A percentile compares a stretch with the other conserved stretches of the same genome.
Evolutionary conservation across 345 rosid species (phyloP).

Genomic region (Trapa bicornis): DNA sequence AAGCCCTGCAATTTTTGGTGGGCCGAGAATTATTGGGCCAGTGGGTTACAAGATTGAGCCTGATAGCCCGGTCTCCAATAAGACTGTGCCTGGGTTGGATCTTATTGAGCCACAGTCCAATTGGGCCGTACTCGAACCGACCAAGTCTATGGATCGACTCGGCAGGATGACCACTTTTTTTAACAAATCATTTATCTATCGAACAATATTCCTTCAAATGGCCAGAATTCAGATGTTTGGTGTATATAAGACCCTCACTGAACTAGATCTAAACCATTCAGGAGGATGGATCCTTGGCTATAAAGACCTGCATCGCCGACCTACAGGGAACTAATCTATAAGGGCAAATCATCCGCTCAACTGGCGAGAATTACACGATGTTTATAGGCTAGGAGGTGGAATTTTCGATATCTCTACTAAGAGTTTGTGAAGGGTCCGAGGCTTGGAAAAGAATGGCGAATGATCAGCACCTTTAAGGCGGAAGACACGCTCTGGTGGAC

Average conservation of each 20-base stretch:
- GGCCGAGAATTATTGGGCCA: no score
- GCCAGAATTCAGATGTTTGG: neutral
- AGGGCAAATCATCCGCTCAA: neutral
- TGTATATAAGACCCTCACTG: slow-evolving; percentile 1
- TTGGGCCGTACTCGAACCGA: no score
- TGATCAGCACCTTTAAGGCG: slow-evolving; percentile 85
- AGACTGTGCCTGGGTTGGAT: no score
- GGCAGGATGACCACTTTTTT: no score
- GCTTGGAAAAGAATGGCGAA: slow-evolving; percentile 99
- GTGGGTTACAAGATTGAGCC: no score
- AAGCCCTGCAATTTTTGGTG: neutral
- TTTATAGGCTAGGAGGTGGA: slow-evolving; percentile 10
- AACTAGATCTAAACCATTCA: neutral
- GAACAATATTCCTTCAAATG: neutral
- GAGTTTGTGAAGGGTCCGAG: slow-evolving; percentile 84
- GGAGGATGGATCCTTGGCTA: neutral
- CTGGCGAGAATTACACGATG: neutral
- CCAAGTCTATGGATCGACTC: no score
- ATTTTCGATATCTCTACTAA: slow-evolving; percentile 68
- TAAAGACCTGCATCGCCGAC: neutral
- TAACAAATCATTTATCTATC: no score
- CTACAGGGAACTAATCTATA: neutral
- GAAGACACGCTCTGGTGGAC: slow-evolving; percentile 71
- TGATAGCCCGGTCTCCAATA: no score
- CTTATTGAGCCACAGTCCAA: no score